phyloP scores from a whole-genome alignment of 2,329 filamentous ascomycete genomes.

The Metarhizium anisopliae region DNA sequence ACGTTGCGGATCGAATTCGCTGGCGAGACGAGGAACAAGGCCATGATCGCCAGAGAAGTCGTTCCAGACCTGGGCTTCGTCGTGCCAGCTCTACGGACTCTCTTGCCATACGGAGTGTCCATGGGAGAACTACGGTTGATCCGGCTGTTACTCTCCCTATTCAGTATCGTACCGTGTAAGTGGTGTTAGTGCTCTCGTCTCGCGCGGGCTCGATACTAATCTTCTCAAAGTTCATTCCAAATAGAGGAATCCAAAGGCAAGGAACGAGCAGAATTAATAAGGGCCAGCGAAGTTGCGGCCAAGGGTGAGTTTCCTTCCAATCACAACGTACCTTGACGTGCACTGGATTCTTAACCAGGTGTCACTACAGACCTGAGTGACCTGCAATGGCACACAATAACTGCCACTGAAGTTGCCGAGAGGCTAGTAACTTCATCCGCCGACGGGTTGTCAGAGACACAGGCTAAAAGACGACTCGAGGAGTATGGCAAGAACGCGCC shows the following conservation, averaged over 20 bases:
- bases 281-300: slow-evolving; percentile 34
- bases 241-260: slow-evolving; percentile 46
- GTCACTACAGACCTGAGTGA: slow-evolving; percentile 42
- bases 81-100: slow-evolving; percentile 24
- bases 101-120: slow-evolving; percentile 31
- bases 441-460: slow-evolving; percentile 51
- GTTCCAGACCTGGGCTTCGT: slow-evolving; percentile 8
- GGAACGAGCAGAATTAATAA: slow-evolving; percentile 26
- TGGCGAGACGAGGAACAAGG: slow-evolving; percentile 29
- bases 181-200: neutral
- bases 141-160: slow-evolving; percentile 33
- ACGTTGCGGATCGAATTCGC: slow-evolving; percentile 20
- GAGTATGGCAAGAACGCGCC: slow-evolving; percentile 61
- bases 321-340: neutral
- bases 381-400: slow-evolving; percentile 60
- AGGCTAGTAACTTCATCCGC: slow-evolving; percentile 47
- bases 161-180: slow-evolving; percentile 45
- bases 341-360: neutral
- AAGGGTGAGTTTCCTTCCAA: slow-evolving; percentile 24
- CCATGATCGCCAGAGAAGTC: slow-evolving; percentile 12
- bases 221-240: slow-evolving; percentile 34
- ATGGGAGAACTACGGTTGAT: slow-evolving; percentile 18
- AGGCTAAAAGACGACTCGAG: slow-evolving; percentile 42
- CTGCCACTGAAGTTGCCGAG: slow-evolving; percentile 47
- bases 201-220: neutral